Conservation (phyloP, 2,329 filamentous ascomycete species). For the Fusarium xyrophilum region DNA sequence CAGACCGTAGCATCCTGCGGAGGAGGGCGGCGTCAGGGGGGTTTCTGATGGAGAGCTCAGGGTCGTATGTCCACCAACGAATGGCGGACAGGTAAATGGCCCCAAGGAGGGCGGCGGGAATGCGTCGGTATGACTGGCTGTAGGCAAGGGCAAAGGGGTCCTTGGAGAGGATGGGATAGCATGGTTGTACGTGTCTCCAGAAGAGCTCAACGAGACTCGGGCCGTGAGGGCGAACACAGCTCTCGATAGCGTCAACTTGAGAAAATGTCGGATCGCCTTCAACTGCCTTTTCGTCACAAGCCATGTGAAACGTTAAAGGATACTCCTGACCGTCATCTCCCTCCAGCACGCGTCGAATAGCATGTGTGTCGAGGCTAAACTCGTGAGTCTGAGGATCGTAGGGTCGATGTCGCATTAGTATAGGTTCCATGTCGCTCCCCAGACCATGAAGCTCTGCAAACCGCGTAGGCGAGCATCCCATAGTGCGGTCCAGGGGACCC, state of each 20-base stretch:
- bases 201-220: slow-evolving; percentile 67
- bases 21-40: slow-evolving; percentile 39
- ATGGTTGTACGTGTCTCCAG: slow-evolving; percentile 63
- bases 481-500: slow-evolving; percentile 31
- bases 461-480: slow-evolving; percentile 38
- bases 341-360: slow-evolving; percentile 64
- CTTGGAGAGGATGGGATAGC: slow-evolving; percentile 61
- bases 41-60: slow-evolving; percentile 41
- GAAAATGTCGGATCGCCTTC: slow-evolving; percentile 37
- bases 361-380: slow-evolving; percentile 63
- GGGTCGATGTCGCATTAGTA: slow-evolving; percentile 51
- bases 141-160: slow-evolving; percentile 62
- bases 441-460: slow-evolving; percentile 46
- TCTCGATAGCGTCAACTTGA: slow-evolving; percentile 58
- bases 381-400: slow-evolving; percentile 56
- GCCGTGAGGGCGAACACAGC: slow-evolving; percentile 65
- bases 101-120: slow-evolving; percentile 60
- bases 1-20: slow-evolving; percentile 35
- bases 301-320: slow-evolving; percentile 46
- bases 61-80: slow-evolving; percentile 60
- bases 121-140: slow-evolving; percentile 56
- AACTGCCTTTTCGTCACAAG: slow-evolving; percentile 43
- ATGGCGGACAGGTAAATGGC: slow-evolving; percentile 63
- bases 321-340: slow-evolving; percentile 51
- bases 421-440: slow-evolving; percentile 47